A percentile compares a stretch with the other conserved stretches of the same genome.
Evolutionary conservation across 495 filamentous ascomycete genomes (phyloP).

Genomic region (Talaromyces proteolyticus): DNA sequence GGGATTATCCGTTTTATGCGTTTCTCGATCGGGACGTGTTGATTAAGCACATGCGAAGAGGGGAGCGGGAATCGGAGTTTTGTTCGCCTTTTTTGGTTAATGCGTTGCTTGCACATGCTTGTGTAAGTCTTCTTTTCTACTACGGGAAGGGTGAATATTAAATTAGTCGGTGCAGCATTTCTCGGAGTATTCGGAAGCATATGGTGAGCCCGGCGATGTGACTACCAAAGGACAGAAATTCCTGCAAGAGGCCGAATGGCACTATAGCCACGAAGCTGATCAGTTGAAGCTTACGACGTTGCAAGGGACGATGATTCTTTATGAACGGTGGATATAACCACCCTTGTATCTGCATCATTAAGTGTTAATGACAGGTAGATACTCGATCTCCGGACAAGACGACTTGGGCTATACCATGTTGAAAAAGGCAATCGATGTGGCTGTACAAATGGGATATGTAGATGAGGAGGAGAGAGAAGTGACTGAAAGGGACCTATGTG

Average conservation of each 20-base stretch:
- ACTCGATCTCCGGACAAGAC: slow-evolving; percentile 35
- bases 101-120: slow-evolving; percentile 44
- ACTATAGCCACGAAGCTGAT: slow-evolving; percentile 13
- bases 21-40: slow-evolving; percentile 45
- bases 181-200: slow-evolving; percentile 40
- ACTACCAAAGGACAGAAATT: slow-evolving; percentile 37
- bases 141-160: neutral
- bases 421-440: slow-evolving; percentile 33
- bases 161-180: slow-evolving; percentile 23
- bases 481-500: slow-evolving; percentile 19
- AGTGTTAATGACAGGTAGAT: slow-evolving; percentile 15
- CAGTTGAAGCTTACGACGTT: slow-evolving; percentile 28
- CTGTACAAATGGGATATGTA: slow-evolving; percentile 29
- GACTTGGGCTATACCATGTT: slow-evolving; percentile 39
- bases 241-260: slow-evolving; percentile 34
- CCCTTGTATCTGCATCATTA: neutral
- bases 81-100: slow-evolving; percentile 51
- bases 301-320: slow-evolving; percentile 35
- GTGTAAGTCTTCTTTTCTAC: slow-evolving; percentile 23
- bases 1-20: slow-evolving; percentile 46
- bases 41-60: slow-evolving; percentile 35
- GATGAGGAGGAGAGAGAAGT: slow-evolving; percentile 17
- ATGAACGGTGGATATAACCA: slow-evolving; percentile 24
- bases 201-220: slow-evolving; percentile 34
- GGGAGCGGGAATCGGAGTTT: slow-evolving; percentile 27